Evolutionary conservation across 805 yeast species (phyloP).

Genomic region (Blastobotrys americana): DNA sequence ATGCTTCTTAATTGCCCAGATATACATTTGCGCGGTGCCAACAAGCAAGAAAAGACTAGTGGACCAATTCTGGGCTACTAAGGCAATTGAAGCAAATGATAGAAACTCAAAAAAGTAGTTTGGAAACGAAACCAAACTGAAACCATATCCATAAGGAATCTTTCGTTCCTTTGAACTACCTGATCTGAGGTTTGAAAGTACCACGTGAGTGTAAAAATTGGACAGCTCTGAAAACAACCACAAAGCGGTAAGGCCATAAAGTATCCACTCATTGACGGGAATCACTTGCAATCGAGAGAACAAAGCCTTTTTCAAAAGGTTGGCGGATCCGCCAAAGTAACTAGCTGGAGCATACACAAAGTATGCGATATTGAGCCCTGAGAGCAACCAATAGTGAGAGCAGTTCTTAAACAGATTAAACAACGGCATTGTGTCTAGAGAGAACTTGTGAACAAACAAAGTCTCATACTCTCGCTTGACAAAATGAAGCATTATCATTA

Average conservation of each 20-base stretch:
- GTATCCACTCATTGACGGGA: slow-evolving; percentile 6
- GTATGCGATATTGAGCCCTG: slow-evolving; percentile 55
- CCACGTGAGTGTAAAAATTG: slow-evolving; percentile 65
- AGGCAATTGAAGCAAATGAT: slow-evolving; percentile 64
- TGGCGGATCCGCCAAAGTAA: slow-evolving; percentile 19
- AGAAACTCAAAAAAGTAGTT: slow-evolving; percentile 85
- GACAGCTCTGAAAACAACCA: slow-evolving; percentile 55
- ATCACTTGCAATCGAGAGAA: slow-evolving; percentile 20
- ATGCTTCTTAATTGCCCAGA: slow-evolving; percentile 90
- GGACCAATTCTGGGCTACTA: slow-evolving; percentile 71
- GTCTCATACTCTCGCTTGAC: slow-evolving; percentile 87
- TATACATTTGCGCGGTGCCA: slow-evolving; percentile 74
- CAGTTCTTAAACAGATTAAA: slow-evolving; percentile 83
- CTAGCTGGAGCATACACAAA: slow-evolving; percentile 42
- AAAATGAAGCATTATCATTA: slow-evolving; percentile 65
- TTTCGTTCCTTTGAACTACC: slow-evolving; percentile 51
- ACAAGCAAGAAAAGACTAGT: slow-evolving; percentile 64
- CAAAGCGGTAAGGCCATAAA: slow-evolving; percentile 15
- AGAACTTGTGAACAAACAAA: slow-evolving; percentile 72
- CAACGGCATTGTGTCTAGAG: slow-evolving; percentile 88
- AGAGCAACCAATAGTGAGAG: slow-evolving; percentile 86
- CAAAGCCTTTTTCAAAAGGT: slow-evolving; percentile 14
- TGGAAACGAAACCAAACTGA: slow-evolving; percentile 78
- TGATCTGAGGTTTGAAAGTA: slow-evolving; percentile 48
- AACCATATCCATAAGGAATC: slow-evolving; percentile 81